A percentile compares a stretch with the other conserved stretches of the same genome.
phyloP scores from a whole-genome alignment of 768 basidiomycete species.

The Lactifluus pinguis region DNA sequence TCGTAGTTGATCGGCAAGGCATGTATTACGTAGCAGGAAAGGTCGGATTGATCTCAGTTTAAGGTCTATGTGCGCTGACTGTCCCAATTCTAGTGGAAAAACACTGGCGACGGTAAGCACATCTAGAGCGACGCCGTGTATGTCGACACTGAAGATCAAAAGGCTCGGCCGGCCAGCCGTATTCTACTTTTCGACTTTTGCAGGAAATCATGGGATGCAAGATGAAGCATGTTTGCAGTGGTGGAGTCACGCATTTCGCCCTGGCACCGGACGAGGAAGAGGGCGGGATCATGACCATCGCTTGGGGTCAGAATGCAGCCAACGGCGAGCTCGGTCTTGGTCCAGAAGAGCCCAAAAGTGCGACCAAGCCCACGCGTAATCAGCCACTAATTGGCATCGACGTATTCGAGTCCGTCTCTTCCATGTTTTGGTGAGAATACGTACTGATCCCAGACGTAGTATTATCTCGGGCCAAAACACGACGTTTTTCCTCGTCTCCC shows the following conservation, averaged over 20 bases:
- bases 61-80: not conserved
- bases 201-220: constrained; percentile 89
- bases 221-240: constrained; percentile 55
- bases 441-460: constrained; percentile 31
- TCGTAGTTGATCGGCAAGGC: constrained; percentile 74
- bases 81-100: constrained; percentile 64
- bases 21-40: constrained; percentile 87
- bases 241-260: constrained; percentile 86
- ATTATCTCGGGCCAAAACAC: constrained; percentile 83
- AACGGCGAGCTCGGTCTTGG: constrained; percentile 83
- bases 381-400: constrained; percentile 66
- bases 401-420: constrained; percentile 56
- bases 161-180: constrained; percentile 87
- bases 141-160: constrained; percentile 3
- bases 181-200: constrained; percentile 78
- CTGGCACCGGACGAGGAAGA: constrained; percentile 68
- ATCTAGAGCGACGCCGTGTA: not conserved
- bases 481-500: constrained; percentile 71
- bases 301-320: constrained; percentile 81
- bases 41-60: constrained; percentile 27
- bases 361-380: constrained; percentile 72
- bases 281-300: constrained; percentile 64
- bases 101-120: constrained; percentile 75
- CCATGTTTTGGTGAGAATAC: not conserved
- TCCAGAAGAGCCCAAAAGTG: constrained; percentile 71